Evolutionary conservation across 1,139 yeast genomes (phyloP).

Genomic region (Hyphopichia pseudoburtonii): DNA sequence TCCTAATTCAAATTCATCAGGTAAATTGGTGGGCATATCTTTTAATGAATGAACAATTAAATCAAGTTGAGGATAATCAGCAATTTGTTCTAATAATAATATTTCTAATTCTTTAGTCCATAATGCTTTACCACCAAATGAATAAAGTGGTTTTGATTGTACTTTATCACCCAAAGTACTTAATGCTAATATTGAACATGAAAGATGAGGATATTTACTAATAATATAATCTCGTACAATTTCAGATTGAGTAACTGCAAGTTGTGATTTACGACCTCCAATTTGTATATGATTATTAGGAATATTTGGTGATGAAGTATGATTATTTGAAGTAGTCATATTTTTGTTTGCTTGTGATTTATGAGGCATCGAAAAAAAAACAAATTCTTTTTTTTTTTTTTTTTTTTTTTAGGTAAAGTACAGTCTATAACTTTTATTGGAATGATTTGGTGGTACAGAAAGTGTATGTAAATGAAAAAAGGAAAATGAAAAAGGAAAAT

Average conservation of each 20-base stretch:
- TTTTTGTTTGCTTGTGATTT: neutral
- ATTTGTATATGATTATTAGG: slow-evolving; percentile 46
- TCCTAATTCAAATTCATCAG: slow-evolving; percentile 87
- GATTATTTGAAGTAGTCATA: neutral
- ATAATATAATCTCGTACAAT: slow-evolving; percentile 64
- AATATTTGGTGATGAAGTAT: slow-evolving; percentile 8
- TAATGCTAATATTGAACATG: slow-evolving; percentile 71
- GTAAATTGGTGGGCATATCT: slow-evolving; percentile 91
- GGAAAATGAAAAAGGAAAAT: neutral
- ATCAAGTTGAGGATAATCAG: slow-evolving; percentile 70
- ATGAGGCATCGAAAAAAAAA: slow-evolving; percentile 4
- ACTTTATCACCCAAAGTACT: slow-evolving; percentile 89
- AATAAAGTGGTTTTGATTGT: slow-evolving; percentile 79
- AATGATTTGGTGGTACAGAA: too few relatives aligned
- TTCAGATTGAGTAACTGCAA: slow-evolving; percentile 87
- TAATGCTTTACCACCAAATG: slow-evolving; percentile 92
- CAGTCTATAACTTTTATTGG: too few relatives aligned
- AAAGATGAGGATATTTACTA: slow-evolving; percentile 55
- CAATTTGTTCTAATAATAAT: slow-evolving; percentile 61
- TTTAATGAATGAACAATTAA: slow-evolving; percentile 91
- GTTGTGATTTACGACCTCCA: slow-evolving; percentile 85
- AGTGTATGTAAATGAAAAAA: too few relatives aligned
- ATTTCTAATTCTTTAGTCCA: slow-evolving; percentile 97
- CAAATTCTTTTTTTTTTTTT: too few relatives aligned
- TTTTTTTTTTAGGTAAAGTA: too few relatives aligned